Conservation (phyloP, 1,284 basidiomycete genomes). For the Tilletia walkeri region DNA sequence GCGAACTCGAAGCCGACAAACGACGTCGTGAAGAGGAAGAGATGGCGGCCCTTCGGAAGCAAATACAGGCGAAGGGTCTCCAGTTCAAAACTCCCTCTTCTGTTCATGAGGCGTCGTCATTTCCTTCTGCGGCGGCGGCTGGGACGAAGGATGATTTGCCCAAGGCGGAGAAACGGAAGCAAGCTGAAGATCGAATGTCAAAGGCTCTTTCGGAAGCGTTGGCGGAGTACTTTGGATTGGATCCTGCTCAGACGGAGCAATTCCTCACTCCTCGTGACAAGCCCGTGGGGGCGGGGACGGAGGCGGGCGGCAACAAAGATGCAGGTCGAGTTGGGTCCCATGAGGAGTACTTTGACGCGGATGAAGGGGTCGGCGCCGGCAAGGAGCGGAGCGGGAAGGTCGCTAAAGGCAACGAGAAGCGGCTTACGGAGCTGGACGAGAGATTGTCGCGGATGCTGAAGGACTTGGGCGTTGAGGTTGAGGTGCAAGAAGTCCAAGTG, state of each 20-base stretch:
- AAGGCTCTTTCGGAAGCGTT: slow-evolving; percentile 5
- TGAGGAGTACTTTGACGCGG: slow-evolving; percentile 2
- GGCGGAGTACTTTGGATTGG: slow-evolving; percentile 2
- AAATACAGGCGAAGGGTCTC: slow-evolving; percentile 4
- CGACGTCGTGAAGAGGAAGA: not conserved
- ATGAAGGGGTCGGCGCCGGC: not conserved
- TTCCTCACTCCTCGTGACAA: not conserved
- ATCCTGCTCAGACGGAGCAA: not conserved
- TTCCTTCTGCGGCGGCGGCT: not conserved
- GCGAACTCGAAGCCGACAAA: not conserved
- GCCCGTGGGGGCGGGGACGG: not conserved
- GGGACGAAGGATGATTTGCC: not conserved
- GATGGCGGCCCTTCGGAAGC: not conserved
- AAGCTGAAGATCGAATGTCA: not conserved
- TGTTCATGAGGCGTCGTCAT: not conserved
- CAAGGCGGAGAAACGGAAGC: not conserved
- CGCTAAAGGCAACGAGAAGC: not conserved
- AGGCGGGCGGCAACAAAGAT: not conserved
- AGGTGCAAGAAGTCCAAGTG: not conserved
- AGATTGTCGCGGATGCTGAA: not conserved
- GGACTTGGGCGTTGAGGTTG: not conserved
- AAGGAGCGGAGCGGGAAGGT: not conserved
- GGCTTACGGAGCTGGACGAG: not conserved
- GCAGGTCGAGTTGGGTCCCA: not conserved
- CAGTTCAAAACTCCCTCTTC: not conserved